These are phyloP conservation scores for Lachnum nothofagi DNA, from an alignment of 2,329 filamentous ascomycete species.

Conservation along the genomic window DNA sequence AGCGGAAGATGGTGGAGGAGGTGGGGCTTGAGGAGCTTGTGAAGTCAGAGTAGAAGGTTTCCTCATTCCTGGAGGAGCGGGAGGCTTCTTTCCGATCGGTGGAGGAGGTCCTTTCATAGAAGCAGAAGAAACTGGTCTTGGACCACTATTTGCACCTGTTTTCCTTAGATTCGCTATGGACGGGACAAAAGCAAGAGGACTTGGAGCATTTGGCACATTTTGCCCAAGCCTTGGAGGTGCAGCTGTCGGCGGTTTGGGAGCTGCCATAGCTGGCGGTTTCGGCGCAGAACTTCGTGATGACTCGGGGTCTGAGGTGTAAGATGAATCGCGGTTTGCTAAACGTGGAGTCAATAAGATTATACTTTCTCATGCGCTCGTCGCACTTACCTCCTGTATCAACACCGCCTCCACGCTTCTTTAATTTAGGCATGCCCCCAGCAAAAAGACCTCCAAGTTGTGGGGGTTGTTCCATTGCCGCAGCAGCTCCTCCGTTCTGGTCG, in stretches of 20 bases:
- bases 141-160: conserved; percentile 43
- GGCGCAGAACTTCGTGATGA: conserved; percentile 54
- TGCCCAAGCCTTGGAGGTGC: conserved; percentile 51
- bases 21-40: conserved; percentile 30
- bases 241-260: conserved; percentile 55
- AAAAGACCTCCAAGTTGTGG: conserved; percentile 86
- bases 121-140: conserved; percentile 55
- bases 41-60: conserved; percentile 48
- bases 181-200: conserved; percentile 46
- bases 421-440: conserved; percentile 89
- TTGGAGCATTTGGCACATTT: conserved; percentile 35
- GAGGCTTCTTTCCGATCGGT: conserved; percentile 70
- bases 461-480: conserved; percentile 50
- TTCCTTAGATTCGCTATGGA: conserved; percentile 59
- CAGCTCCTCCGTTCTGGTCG: conserved; percentile 53
- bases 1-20: conserved; percentile 34
- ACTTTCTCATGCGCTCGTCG: not conserved
- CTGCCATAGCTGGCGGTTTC: conserved; percentile 48
- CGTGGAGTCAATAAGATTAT: conserved; percentile 19
- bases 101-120: conserved; percentile 69
- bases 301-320: conserved; percentile 79
- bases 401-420: conserved; percentile 80
- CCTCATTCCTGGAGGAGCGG: conserved; percentile 54
- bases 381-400: conserved; percentile 64
- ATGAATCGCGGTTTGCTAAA: conserved; percentile 59